Evolutionary conservation across 2,329 filamentous ascomycete species (phyloP).

Genomic region (Neofusicoccum umdonicola): DNA sequence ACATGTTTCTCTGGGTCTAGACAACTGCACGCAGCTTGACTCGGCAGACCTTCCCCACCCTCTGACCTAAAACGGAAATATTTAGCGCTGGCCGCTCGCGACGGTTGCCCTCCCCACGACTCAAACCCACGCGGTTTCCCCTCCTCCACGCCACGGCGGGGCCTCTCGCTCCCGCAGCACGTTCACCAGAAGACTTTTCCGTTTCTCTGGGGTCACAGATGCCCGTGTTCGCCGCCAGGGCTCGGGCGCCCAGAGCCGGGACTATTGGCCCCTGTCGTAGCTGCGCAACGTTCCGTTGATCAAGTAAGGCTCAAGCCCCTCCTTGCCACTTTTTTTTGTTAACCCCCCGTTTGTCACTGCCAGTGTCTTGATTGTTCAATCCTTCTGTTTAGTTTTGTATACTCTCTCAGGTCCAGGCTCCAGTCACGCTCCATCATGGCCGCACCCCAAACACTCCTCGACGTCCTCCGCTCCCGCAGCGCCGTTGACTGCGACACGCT

Average conservation of each 20-base stretch:
- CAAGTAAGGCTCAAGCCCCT: too few relatives aligned
- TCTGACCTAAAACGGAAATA: conserved; percentile 2
- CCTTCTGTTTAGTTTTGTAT: too few relatives aligned
- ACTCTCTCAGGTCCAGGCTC: too few relatives aligned
- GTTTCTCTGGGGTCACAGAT: neutral
- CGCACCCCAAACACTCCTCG: conserved; percentile 16
- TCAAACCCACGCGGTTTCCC: too few relatives aligned
- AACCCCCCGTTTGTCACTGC: too few relatives aligned
- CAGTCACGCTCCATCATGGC: neutral
- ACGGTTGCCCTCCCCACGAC: neutral
- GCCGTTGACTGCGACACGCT: conserved; percentile 19
- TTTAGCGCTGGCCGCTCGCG: neutral
- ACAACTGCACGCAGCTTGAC: neutral
- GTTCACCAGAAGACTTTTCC: neutral
- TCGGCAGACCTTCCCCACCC: conserved; percentile 11
- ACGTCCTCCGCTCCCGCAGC: conserved; percentile 15
- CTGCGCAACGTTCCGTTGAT: neutral
- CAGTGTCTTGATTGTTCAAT: too few relatives aligned
- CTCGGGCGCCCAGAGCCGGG: neutral
- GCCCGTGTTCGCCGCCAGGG: neutral
- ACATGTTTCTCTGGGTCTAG: neutral
- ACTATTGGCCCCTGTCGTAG: neutral
- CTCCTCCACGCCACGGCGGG: neutral
- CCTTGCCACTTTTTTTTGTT: too few relatives aligned
- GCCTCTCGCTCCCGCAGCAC: neutral